phyloP scores from a whole-genome alignment of 352 stramenopile genomes.

The Halophytophthora polymorphica region DNA sequence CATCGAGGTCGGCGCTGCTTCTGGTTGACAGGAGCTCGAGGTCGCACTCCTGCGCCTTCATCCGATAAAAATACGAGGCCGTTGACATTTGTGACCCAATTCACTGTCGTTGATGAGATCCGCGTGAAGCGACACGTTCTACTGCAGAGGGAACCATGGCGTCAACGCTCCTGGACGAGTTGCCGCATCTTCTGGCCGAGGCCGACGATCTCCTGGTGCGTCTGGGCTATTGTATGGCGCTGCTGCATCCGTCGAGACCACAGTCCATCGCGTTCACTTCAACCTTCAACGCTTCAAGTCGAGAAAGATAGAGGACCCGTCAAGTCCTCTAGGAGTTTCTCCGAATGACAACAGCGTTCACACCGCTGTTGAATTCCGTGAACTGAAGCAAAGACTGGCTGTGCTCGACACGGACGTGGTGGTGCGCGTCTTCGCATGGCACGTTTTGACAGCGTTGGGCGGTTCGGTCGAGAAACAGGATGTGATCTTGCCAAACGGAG shows the following conservation, averaged over 20 bases:
- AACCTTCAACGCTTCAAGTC: background rate
- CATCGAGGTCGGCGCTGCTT: slow-evolving; percentile 10
- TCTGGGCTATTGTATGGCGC: slow-evolving; percentile 34
- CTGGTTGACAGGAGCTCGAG: background rate
- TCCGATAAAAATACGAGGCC: slow-evolving; percentile 23
- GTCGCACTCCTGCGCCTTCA: background rate
- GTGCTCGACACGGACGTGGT: slow-evolving; percentile 26
- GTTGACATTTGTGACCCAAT: background rate
- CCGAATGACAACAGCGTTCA: slow-evolving; percentile 2
- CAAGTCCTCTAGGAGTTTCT: slow-evolving; percentile 2
- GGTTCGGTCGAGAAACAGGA: slow-evolving; percentile 22
- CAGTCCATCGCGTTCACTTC: background rate
- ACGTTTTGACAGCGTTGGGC: slow-evolving; percentile 39
- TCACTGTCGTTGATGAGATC: background rate
- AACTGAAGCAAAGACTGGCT: slow-evolving; percentile 11
- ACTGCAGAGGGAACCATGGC: slow-evolving; percentile 24
- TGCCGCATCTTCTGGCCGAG: slow-evolving; percentile 59
- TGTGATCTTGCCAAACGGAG: slow-evolving; percentile 9
- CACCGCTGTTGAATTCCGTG: slow-evolving; percentile 1
- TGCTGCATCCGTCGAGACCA: slow-evolving; percentile 16
- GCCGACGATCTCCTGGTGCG: slow-evolving; percentile 54
- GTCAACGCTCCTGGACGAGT: slow-evolving; percentile 54
- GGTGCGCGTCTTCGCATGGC: slow-evolving; percentile 42
- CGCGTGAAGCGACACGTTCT: background rate
- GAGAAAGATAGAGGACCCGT: slow-evolving; percentile 1